A percentile compares a stretch with the other conserved stretches of the same genome.
These are phyloP conservation scores for Paulownia fortunei DNA, from an alignment of 257 asterid species.

Conservation along the genomic window DNA sequence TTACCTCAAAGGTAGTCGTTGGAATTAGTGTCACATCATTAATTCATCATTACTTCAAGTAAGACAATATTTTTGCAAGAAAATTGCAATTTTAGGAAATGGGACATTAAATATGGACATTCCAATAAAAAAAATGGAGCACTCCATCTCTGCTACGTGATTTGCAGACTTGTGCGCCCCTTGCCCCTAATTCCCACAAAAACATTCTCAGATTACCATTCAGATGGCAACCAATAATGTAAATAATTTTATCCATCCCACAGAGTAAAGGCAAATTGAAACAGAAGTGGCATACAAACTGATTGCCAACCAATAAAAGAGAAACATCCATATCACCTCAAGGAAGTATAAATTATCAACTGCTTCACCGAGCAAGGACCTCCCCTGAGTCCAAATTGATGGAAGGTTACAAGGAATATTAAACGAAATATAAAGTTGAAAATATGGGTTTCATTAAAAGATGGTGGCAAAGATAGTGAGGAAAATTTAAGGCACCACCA, in stretches of 20 bases:
- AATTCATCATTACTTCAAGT: neutral
- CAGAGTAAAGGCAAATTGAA: neutral
- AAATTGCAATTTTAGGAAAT: neutral
- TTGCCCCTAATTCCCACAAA: conserved; percentile 18
- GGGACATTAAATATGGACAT: neutral
- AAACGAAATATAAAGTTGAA: conserved; percentile 1
- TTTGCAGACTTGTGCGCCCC: neutral
- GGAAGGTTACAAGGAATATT: too few relatives aligned
- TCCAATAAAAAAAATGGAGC: neutral
- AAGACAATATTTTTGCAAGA: neutral
- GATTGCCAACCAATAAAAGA: neutral
- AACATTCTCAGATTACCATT: neutral
- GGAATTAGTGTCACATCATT: neutral
- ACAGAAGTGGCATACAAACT: neutral
- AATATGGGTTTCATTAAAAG: neutral
- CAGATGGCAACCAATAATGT: conserved; percentile 16
- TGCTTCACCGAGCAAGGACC: neutral
- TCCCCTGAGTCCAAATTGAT: neutral
- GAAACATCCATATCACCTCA: neutral
- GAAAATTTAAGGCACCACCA: conserved; percentile 9
- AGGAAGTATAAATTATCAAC: neutral
- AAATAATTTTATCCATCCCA: neutral
- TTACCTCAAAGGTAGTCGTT: neutral
- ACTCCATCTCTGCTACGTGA: neutral
- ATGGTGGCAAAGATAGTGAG: neutral